Percentiles rank a stretch among this genome's conserved stretches.
Evolutionary conservation across 306 rosid genomes (phyloP).

Genomic region (Echinosophora koreensis): DNA sequence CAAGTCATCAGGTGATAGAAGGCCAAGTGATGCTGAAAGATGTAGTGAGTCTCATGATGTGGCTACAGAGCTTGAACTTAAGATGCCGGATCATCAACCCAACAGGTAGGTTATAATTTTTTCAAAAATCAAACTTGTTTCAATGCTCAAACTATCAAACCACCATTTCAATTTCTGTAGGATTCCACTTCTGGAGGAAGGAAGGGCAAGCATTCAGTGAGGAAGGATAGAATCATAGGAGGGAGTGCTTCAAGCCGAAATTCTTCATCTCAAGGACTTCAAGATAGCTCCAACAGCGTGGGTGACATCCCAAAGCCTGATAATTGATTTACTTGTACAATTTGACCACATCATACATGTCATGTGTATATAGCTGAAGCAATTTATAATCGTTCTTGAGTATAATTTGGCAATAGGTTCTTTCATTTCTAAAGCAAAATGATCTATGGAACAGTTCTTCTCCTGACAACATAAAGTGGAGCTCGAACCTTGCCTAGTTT

Average conservation of each 20-base stretch:
- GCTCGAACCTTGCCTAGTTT: slow-evolving; percentile 16
- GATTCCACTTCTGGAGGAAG: slow-evolving; percentile 62
- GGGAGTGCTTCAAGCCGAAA: slow-evolving; percentile 74
- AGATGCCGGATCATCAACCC: slow-evolving; percentile 92
- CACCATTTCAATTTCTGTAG: slow-evolving; percentile 52
- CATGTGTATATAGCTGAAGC: slow-evolving; percentile 3
- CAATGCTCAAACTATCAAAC: slow-evolving; percentile 6
- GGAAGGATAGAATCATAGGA: slow-evolving; percentile 61
- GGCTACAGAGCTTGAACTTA: slow-evolving; percentile 91
- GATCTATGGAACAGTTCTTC: slow-evolving; percentile 39
- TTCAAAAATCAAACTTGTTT: slow-evolving; percentile 22
- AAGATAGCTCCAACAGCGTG: slow-evolving; percentile 81
- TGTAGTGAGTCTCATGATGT: slow-evolving; percentile 73
- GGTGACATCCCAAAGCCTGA: slow-evolving; percentile 66
- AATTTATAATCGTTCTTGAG: not conserved
- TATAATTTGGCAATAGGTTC: slow-evolving; percentile 21
- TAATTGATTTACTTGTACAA: slow-evolving; percentile 48
- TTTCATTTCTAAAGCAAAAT: slow-evolving; percentile 33
- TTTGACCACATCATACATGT: slow-evolving; percentile 30
- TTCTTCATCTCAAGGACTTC: slow-evolving; percentile 76
- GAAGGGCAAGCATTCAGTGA: slow-evolving; percentile 73
- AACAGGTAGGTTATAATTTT: slow-evolving; percentile 58
- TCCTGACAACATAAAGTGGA: slow-evolving; percentile 8
- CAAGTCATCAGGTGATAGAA: slow-evolving; percentile 63
- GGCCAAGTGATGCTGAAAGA: slow-evolving; percentile 57